Base-by-base conservation (phyloP, 495 filamentous ascomycete genomes). In the Aspergillus avenaceus region DNA sequence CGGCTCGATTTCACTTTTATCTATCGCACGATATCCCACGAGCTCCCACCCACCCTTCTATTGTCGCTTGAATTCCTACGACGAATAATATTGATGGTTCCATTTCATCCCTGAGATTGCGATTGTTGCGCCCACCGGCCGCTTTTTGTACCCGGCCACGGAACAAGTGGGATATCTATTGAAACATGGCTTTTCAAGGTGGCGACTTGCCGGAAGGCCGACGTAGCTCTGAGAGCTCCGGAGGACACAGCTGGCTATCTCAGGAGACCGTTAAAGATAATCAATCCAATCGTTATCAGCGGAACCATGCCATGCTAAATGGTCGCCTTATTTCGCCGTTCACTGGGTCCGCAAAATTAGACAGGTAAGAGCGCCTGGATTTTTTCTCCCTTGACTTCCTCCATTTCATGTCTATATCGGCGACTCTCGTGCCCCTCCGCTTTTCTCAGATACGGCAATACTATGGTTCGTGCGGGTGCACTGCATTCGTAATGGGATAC, bases 141-240 rank as follows among this genome's bases (percentile, higher is more conserved):
- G 40, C 29, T 40, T 34, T 8, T 28, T 26, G 22, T 26, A 48
- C 50, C 47, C 47, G 29, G 54, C 41, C 34, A 36, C 49, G 22
- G 23, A 43, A 49, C 41, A 37, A 45, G 22, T 47, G 21, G 28
- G 22, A 45, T n/a, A 26, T 19, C n/a, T n/a, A 14, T 47, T 22
- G 47, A 58, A 64, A 38, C 53, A 74, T 74, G 71, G 64, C 67
- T 27, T 62, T 58, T 53, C 64, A 55, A 16, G 66, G 65, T 36
- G 60, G 58, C 27, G 60, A 69, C 24, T 59, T 55, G 54, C 41
- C 62, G 23, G 64, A 67, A 51, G 63, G 61, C 24, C 65, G 73
- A 37, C 68, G 74, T 61, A 74, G 64, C 48, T 74, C 74, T 8
- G 72, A 64, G 45, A 73, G 70, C 64, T 70, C 73, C 23, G 71